Base-by-base conservation (phyloP, 495 filamentous ascomycete genomes). In the Penicillium pancosmium region DNA sequence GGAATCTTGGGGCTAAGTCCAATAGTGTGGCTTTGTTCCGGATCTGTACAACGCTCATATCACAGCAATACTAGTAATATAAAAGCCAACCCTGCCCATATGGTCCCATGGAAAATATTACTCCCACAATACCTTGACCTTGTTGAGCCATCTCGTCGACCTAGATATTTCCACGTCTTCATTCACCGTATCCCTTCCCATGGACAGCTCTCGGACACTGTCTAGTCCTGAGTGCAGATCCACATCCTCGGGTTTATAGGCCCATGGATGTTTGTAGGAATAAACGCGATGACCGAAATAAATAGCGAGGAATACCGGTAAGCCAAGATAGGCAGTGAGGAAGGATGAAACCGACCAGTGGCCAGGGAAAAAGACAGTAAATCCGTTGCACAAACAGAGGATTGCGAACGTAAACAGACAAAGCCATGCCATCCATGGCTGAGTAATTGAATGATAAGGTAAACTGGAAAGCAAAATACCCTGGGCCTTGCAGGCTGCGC, bases 371-470 rank as follows among this genome's bases (percentile, higher is more conserved):
- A 86, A 86, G 41, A 84, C 82, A 41, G 73, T 71, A 60, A 84
- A 86, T 13, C 84, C 84, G 59, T 84, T 87, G 57, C 83, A 70
- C 13, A 85, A 62, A n/a, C 67, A 69, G 23, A 86, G 64, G 34
- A 84, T 16, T 8, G 41, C 15, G 12, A 61, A 58, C 2, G 56
- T 18, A 23, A 44, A n/a, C 11, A 16, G 6, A 7, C 15, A 10
- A 44, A 44, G 0, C 11, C n/a, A 44, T 5, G 40, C 40, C 11
- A 10, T 15, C 6, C n/a, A 44, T n/a, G 40, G 40, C 16, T n/a
- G 11, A 15, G n/a, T 44, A 1, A 7, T n/a, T 10, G 15, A n/a
- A 8, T 15, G 40, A 4, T 44, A 44, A 8, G 40, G 40, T 15
- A 44, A n/a, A 23, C 23, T 23, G 23, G 23, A 23, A 23, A 23